Base-by-base conservation (phyloP, 805 yeast genomes). In the Metschnikowia kofuensis region DNA sequence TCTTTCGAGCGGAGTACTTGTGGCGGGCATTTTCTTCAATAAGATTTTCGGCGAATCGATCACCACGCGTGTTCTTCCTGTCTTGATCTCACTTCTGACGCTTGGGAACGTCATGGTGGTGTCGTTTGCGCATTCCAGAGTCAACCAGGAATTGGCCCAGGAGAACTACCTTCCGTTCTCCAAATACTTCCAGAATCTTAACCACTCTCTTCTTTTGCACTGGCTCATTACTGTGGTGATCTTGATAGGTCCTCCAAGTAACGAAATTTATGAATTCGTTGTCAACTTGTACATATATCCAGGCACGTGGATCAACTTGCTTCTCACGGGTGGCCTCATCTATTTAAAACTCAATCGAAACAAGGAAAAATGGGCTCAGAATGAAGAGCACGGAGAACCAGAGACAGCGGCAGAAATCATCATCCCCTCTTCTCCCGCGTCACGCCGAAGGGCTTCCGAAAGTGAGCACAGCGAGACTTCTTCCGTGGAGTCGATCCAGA, bases 81-180 rank as follows among this genome's bases (percentile, higher is more conserved):
- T 82, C 10, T 64, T 80, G 16, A 82, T 83, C n/a, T 77, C 85
- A 3, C 60, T 80, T 21, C 83, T 86, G 13, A 83, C 82, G 47
- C 66, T 83, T 40, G 88, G 88, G 2, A 83, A 83, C 55, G 83
- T 83, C 11, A 66, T 83, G 43, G 87, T 83, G 35, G 88, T 83
- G 4, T 72, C 82, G 6, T 83, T 76, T 58, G 83, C 87, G 4
- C 83, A 79, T 49, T 74, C 83, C 7, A 62, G 81, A 34, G 84
- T 83, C 39, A 80, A 78, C 56, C 79, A 78, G 54, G 85, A 80
- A 53, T 65, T 83, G 40, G 86, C 84, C 1, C 66, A 62, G 40
- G 82, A 79, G 55, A 66, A 68, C 53, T 69, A 71, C 55, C 58
- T 83, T 13, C 88, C 88, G 1, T 79, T 72, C 49, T 70, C 83